Percentiles rank a stretch among this genome's conserved stretches.
Conservation (phyloP, 2,329 filamentous ascomycete species). For the Aspergillus nomiae region DNA sequence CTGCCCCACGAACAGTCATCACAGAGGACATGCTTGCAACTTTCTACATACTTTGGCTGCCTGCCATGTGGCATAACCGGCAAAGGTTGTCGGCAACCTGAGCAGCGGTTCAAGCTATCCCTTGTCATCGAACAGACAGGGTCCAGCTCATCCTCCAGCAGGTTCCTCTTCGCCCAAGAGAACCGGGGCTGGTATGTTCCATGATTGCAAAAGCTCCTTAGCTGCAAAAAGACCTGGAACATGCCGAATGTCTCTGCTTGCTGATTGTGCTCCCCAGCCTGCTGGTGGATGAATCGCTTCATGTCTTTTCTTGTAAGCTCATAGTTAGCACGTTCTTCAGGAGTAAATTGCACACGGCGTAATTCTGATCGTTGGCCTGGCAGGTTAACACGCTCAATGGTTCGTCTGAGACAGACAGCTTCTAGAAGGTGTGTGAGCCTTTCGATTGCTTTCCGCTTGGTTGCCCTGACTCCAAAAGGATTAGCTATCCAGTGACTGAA, state of each 20-base stretch:
- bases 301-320: background rate
- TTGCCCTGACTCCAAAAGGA: conserved; percentile 39
- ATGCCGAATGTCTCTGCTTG: conserved; percentile 38
- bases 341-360: background rate
- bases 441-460: conserved; percentile 16
- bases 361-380: conserved; percentile 16
- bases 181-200: conserved; percentile 9
- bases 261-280: background rate
- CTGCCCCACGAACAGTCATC: conserved; percentile 3
- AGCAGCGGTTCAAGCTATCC: conserved; percentile 6
- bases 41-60: conserved; percentile 2
- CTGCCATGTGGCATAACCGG: background rate
- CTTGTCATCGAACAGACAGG: conserved; percentile 5
- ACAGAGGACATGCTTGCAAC: conserved; percentile 12
- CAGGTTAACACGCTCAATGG: conserved; percentile 22
- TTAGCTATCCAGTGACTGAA: conserved; percentile 14
- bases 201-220: conserved; percentile 11
- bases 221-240: conserved; percentile 41
- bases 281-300: background rate
- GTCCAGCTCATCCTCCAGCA: conserved; percentile 6
- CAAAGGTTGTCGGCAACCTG: conserved; percentile 3
- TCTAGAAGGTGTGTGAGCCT: conserved; percentile 32
- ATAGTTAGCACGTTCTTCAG: background rate
- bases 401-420: conserved; percentile 29
- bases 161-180: conserved; percentile 6